phyloP scores from a whole-genome alignment of 495 filamentous ascomycete genomes.

The Jackrogersella multiformis region DNA sequence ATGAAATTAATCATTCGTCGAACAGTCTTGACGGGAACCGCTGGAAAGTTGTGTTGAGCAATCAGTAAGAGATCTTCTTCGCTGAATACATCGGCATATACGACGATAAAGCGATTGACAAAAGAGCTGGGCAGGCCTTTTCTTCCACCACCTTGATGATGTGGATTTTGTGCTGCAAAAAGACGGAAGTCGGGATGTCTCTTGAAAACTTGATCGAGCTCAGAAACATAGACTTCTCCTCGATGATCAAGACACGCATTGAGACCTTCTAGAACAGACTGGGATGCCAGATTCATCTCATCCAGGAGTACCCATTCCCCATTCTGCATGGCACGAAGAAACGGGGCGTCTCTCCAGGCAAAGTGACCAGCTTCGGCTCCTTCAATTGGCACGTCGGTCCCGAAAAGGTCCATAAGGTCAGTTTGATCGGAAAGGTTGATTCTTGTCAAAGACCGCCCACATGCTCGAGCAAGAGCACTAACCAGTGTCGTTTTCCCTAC shows the following conservation, averaged over 20 bases:
- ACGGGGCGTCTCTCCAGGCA: slow-evolving; percentile 93
- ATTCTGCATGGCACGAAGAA: slow-evolving; percentile 92
- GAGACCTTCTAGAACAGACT: slow-evolving; percentile 94
- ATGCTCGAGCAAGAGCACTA: slow-evolving; percentile 78
- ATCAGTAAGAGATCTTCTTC: slow-evolving; percentile 83
- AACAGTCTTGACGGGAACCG: slow-evolving; percentile 63
- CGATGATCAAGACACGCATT: slow-evolving; percentile 98
- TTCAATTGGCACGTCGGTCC: slow-evolving; percentile 94
- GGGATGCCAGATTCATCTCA: slow-evolving; percentile 98
- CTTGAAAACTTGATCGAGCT: slow-evolving; percentile 91
- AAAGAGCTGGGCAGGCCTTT: slow-evolving; percentile 97
- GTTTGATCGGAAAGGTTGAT: slow-evolving; percentile 99
- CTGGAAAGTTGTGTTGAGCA: slow-evolving; percentile 77
- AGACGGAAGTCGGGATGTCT: slow-evolving; percentile 88
- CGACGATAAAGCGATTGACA: slow-evolving; percentile 97
- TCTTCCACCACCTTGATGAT: slow-evolving; percentile 94
- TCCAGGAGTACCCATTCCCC: slow-evolving; percentile 97
- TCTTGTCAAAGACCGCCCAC: slow-evolving; percentile 82
- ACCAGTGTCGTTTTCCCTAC: slow-evolving; percentile 97
- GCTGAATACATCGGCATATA: slow-evolving; percentile 90
- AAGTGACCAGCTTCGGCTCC: slow-evolving; percentile 88
- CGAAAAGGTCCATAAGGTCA: slow-evolving; percentile 96
- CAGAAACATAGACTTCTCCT: slow-evolving; percentile 93
- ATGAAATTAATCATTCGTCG: slow-evolving; percentile 79
- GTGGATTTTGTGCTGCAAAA: slow-evolving; percentile 97